Percentiles rank a stretch among this genome's conserved stretches.
These are phyloP conservation scores for Penicillium griseofulvum DNA, from an alignment of 2,329 filamentous ascomycete genomes.

Conservation along the genomic window DNA sequence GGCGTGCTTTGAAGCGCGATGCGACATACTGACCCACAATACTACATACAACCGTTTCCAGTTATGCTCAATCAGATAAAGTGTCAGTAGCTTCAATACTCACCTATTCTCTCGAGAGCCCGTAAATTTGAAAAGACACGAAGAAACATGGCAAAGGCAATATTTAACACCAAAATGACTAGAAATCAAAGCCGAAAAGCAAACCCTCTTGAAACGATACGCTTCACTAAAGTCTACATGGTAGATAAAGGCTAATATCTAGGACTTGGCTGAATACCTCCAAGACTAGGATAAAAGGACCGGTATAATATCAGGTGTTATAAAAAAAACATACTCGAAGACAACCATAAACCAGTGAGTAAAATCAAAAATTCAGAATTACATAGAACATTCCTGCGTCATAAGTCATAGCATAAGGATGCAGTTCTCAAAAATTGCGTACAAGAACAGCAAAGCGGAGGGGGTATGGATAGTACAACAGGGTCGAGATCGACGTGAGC, in stretches of 20 bases:
- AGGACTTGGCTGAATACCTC: not conserved
- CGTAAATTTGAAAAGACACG: too few species aligned
- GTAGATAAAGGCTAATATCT: not conserved
- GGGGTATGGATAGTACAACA: not conserved
- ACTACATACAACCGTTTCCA: too few species aligned
- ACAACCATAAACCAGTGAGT: constrained; percentile 1
- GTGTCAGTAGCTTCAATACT: too few species aligned
- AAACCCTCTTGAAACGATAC: too few species aligned
- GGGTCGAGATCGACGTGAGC: not conserved
- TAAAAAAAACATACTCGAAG: not conserved
- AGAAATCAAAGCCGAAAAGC: too few species aligned
- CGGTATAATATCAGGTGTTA: not conserved
- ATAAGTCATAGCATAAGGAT: constrained; percentile 19
- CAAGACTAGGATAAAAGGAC: not conserved
- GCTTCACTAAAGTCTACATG: too few species aligned
- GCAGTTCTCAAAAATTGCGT: not conserved
- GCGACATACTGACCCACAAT: too few species aligned
- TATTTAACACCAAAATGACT: too few species aligned
- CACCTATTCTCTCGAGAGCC: too few species aligned
- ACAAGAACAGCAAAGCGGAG: not conserved
- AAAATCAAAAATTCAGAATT: constrained; percentile 9
- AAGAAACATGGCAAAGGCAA: too few species aligned
- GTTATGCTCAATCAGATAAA: too few species aligned
- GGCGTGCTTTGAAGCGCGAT: too few species aligned
- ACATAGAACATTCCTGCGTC: constrained; percentile 22